Evolutionary conservation across 306 rosid species (phyloP).

Genomic region (Prunus armeniaca): DNA sequence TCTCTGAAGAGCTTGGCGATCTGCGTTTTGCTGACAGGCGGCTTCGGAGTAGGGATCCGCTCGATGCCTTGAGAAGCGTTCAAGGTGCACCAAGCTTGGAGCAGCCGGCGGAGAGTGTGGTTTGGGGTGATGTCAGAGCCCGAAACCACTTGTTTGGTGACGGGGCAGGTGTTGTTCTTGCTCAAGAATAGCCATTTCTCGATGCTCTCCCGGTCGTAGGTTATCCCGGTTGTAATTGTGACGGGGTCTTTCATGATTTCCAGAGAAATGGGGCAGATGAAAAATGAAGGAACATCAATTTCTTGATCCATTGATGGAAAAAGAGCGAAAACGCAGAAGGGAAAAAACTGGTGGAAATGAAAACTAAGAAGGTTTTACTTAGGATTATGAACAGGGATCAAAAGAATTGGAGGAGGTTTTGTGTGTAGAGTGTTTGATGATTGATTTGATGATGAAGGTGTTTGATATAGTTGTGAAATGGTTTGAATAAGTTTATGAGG

Average conservation of each 20-base stretch:
- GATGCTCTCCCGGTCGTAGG: constrained; percentile 77
- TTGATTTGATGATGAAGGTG: neutral
- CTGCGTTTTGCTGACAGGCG: constrained; percentile 46
- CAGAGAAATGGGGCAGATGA: constrained; percentile 74
- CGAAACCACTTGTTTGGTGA: constrained; percentile 53
- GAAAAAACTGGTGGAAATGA: neutral
- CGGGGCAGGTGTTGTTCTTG: constrained; percentile 61
- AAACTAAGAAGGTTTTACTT: neutral
- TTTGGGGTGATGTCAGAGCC: constrained; percentile 64
- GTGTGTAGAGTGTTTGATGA: too few relatives aligned
- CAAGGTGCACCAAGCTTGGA: constrained; percentile 83
- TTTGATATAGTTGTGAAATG: constrained; percentile 20
- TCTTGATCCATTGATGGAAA: constrained; percentile 39
- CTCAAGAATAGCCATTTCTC: constrained; percentile 72
- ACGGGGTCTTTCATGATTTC: constrained; percentile 91
- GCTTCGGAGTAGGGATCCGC: constrained; percentile 79
- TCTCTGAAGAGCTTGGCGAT: constrained; percentile 46
- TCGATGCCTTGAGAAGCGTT: constrained; percentile 71
- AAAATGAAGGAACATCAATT: constrained; percentile 69
- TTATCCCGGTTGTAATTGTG: constrained; percentile 65
- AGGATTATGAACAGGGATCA: too few relatives aligned
- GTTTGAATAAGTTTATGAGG: constrained; percentile 22
- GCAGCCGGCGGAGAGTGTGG: constrained; percentile 80
- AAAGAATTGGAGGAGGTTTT: too few relatives aligned
- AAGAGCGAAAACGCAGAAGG: neutral